phyloP scores from a whole-genome alignment of 495 filamentous ascomycete genomes.

The Podospora tetraspora region DNA sequence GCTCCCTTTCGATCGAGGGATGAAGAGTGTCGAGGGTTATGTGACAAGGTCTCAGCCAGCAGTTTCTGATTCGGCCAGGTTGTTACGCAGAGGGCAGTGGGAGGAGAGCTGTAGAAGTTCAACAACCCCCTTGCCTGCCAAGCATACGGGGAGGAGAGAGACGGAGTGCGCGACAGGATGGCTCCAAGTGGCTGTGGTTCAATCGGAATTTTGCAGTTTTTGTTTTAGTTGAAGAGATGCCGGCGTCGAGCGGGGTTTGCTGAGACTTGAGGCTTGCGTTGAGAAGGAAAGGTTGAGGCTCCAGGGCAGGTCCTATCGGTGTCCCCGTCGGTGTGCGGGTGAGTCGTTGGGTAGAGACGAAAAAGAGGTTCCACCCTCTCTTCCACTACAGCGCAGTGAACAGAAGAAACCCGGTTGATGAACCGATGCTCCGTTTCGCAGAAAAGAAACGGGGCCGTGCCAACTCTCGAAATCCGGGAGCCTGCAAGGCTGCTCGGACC shows the following conservation, averaged over 20 bases:
- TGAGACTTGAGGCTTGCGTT: neutral
- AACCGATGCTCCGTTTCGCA: neutral
- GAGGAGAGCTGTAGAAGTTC: neutral
- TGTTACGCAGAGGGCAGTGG: neutral
- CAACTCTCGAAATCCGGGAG: neutral
- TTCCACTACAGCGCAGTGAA: neutral
- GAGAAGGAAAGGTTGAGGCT: neutral
- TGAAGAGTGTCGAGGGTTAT: neutral
- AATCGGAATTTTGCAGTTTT: neutral
- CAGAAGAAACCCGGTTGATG: neutral
- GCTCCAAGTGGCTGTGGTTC: neutral
- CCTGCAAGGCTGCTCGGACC: neutral
- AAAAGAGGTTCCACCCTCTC: neutral
- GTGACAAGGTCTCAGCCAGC: neutral
- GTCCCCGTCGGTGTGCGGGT: neutral
- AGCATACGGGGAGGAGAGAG: neutral
- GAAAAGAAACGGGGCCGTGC: neutral
- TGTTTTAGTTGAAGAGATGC: neutral
- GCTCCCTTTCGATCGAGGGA: too few relatives aligned
- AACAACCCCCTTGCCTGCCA: neutral
- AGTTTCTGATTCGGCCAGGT: neutral
- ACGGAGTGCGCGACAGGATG: neutral
- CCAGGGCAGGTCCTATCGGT: neutral
- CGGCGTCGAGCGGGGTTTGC: neutral
- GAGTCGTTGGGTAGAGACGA: neutral